Base-by-base conservation (phyloP, 805 yeast species). In the Vanderwaltozyma polyspora region DNA sequence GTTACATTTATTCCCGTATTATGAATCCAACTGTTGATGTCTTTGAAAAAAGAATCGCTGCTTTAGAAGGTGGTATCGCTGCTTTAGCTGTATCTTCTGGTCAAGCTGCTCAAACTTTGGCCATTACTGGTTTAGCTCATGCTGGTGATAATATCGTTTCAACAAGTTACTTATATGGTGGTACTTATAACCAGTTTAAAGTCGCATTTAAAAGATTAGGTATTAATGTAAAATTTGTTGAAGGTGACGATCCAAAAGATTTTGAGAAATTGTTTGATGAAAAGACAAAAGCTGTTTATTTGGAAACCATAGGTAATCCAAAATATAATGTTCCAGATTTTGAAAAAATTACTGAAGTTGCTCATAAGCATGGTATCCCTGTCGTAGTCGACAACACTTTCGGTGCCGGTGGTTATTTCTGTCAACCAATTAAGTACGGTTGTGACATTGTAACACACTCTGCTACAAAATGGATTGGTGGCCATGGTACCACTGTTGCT, bases 381-480 rank as follows among this genome's bases (percentile, higher is more conserved):
- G 76, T 89, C 31, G 89, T 87, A 33, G 95, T 82, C 31, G 97
- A 87, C 63, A 87, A 87, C 74, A 87, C 97, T 14, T 87, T 87
- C 51, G 97, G 95, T 55, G 95, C 95, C 29, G 96, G 94, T 61
- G 96, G 96, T 32, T 86, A 63, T 66, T 72, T 82, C 49, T 73
- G 83, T 40, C 76, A 72, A 45, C 97, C 97, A 42, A 62, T 87
- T 46, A 81, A 81, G 42, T 80, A 73, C 51, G 96, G 96, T 45
- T 96, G 85, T 31, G 95, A 87, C 57, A 79, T 87, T 45, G 80
- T 89, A 23, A 81, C 81, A 15, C 95, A 87, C 60, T 86, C 95
- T 41, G 95, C 95, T 36, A 87, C 97, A 39, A 87, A 87, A 62
- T 89, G 95, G 95, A 87, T 87, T 46, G 94, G 94, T 43, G 97